phyloP scores from a whole-genome alignment of 176 grass and related monocot species.

The Dactylis glomerata region DNA sequence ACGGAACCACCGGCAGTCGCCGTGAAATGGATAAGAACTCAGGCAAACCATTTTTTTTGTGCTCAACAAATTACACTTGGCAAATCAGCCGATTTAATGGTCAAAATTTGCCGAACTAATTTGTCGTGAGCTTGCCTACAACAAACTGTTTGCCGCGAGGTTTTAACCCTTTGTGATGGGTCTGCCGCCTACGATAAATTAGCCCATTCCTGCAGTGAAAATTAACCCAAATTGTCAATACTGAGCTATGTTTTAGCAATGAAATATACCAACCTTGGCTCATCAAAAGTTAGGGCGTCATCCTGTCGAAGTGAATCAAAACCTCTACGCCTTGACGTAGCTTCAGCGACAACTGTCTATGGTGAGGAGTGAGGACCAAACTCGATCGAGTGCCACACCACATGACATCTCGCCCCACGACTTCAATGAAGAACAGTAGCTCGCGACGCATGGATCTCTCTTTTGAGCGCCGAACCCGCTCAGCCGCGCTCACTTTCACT shows the following conservation, averaged over 20 bases:
- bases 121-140: too few relatives aligned
- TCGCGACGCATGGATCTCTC: background rate
- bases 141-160: too few relatives aligned
- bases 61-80: too few relatives aligned
- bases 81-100: too few relatives aligned
- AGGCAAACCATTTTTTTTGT: too few relatives aligned
- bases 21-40: too few relatives aligned
- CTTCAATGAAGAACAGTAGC: background rate
- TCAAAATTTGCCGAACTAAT: too few relatives aligned
- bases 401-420: background rate
- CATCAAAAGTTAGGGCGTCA: background rate
- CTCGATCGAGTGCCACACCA: background rate
- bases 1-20: too few relatives aligned
- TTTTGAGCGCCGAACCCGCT: conserved; percentile 16
- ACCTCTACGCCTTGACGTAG: too few relatives aligned
- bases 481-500: conserved; percentile 39
- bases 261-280: background rate
- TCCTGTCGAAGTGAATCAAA: background rate
- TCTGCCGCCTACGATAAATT: too few relatives aligned
- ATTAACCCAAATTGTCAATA: background rate
- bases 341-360: background rate
- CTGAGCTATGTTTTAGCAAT: background rate
- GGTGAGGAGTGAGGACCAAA: background rate
- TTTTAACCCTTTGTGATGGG: too few relatives aligned
- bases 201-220: too few relatives aligned